Conservation (phyloP, 345 rosid genomes). For the Gossypium turneri region DNA sequence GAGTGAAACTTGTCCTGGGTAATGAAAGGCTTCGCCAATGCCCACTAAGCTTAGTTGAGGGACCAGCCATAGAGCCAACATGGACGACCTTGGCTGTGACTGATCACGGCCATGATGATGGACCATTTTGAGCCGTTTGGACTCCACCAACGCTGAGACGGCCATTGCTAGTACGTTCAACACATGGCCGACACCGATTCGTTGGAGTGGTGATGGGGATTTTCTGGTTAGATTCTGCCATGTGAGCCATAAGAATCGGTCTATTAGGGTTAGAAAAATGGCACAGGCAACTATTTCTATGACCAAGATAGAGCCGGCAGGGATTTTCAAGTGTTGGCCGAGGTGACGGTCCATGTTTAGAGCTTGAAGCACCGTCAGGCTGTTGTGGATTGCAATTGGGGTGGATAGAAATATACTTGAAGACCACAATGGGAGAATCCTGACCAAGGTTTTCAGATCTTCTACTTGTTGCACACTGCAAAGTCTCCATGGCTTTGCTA, state of each 20-base stretch:
- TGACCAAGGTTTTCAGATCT: constrained; percentile 39
- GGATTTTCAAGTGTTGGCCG: constrained; percentile 41
- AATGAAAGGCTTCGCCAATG: constrained; percentile 36
- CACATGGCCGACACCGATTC: constrained; percentile 39
- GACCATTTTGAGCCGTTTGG: constrained; percentile 29
- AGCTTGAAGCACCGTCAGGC: constrained; percentile 41
- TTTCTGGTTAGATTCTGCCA: constrained; percentile 25
- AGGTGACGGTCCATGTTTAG: constrained; percentile 39
- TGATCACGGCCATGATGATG: neutral
- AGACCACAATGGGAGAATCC: constrained; percentile 41
- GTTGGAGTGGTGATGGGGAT: constrained; percentile 24
- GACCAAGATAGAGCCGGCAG: constrained; percentile 36
- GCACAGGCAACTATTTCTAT: constrained; percentile 12
- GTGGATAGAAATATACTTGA: constrained; percentile 24
- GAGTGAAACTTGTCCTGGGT: constrained; percentile 36
- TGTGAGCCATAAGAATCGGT: constrained; percentile 20
- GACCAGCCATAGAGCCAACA: constrained; percentile 29
- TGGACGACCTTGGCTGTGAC: neutral
- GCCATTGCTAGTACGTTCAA: constrained; percentile 22
- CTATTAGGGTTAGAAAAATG: constrained; percentile 25
- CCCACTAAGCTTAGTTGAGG: constrained; percentile 40
- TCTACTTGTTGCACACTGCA: constrained; percentile 49
- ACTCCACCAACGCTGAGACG: constrained; percentile 30
- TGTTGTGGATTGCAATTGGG: constrained; percentile 31
- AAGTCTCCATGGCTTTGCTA: constrained; percentile 39